phyloP scores from a whole-genome alignment of 2,329 filamentous ascomycete species.

The Phialophora chinensis region DNA sequence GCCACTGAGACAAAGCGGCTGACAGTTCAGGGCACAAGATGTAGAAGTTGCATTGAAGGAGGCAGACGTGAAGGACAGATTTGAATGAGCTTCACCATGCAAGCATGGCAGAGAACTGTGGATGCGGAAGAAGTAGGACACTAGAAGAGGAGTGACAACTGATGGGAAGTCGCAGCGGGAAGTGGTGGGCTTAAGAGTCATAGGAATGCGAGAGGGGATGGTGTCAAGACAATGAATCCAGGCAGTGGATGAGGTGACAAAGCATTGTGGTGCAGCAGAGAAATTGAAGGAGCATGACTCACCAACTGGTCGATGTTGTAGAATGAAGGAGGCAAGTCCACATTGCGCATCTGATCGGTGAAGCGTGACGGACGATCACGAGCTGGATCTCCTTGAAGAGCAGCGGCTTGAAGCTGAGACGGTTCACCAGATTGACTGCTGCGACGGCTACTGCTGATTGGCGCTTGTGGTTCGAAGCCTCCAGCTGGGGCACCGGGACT shows the following conservation, averaged over 20 bases:
- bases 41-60: constrained; percentile 15
- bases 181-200: neutral
- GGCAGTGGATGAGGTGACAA: neutral
- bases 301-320: constrained; percentile 40
- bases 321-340: constrained; percentile 39
- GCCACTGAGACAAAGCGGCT: neutral
- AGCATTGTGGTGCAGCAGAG: constrained; percentile 1
- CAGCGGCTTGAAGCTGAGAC: constrained; percentile 11
- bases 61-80: neutral
- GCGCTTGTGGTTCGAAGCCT: constrained; percentile 22
- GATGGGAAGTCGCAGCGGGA: neutral
- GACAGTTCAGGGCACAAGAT: constrained; percentile 2
- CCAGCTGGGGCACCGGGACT: constrained; percentile 25
- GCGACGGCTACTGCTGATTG: constrained; percentile 17
- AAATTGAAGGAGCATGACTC: constrained; percentile 26
- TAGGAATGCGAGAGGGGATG: neutral
- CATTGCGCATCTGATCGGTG: constrained; percentile 38
- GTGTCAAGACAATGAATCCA: neutral
- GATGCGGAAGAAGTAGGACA: neutral
- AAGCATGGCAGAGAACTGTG: neutral
- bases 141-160: neutral
- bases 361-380: constrained; percentile 29
- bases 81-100: neutral
- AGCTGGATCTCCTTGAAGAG: constrained; percentile 35
- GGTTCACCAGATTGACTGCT: constrained; percentile 27